Base-by-base conservation (phyloP, 139 green algal genomes). In the Astrephomene gubernaculifera region DNA sequence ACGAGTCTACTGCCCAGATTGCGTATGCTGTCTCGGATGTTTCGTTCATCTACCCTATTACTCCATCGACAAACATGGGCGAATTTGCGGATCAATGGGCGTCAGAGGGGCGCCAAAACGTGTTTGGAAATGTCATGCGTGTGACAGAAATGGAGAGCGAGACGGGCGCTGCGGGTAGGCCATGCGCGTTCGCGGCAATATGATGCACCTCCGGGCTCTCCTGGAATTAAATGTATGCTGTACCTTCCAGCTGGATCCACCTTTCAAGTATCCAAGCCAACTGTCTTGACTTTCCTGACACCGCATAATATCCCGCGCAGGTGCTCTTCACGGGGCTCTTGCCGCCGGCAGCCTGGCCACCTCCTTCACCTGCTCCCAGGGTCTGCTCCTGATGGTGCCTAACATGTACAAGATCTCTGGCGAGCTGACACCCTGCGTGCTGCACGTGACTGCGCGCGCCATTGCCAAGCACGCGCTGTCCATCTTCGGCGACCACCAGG, bases 351-450 rank as follows among this genome's bases (percentile, higher is more conserved):
- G 87, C 22, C 79, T 94, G 17, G 87, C 86, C 22, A 94, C 91
- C 45, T 92, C 91, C n/a, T 94, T 94, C 87, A 94, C 91, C 9
- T 93, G 87, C 86, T 91, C 85, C 54, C 91, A 94, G 87, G 91
- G 91, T 74, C 86, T 94, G 86, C 89, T 94, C 86, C 83, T 94
- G 67, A 94, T 94, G 91, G 91, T 94, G 49, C 91, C 91, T 80
- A 92, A 91, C 86, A 91, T 90, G 90, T 94, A 94, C 91, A 94
- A 94, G 88, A 93, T 94, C 3, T 86, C 87, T 1, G 91, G 91
- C 31, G 91, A 94, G 87, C 86, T 93, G 70, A 88, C 91, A 53
- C 91, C 91, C 5, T 92, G 87, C 75, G 91, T 94, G 68, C 80
- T 94, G 54, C 91, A 94, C 65, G 89, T 94, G 41, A 83, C 91